Percentiles rank a stretch among this genome's conserved stretches.
Evolutionary conservation across 352 stramenopile species (phyloP).

Genomic region (Globisporangium carolinianum): DNA sequence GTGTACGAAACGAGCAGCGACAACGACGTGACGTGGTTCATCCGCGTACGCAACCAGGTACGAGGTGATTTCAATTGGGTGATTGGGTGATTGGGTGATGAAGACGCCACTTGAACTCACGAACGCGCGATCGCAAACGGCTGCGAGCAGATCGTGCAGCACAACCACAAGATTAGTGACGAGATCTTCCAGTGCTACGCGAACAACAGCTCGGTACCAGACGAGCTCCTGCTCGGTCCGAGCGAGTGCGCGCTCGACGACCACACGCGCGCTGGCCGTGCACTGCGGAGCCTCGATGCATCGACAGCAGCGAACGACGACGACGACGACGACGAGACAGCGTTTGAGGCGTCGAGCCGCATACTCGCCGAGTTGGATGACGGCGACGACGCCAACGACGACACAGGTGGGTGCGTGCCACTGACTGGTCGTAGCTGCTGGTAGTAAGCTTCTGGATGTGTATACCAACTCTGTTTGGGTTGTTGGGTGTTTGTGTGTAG

Average conservation of each 20-base stretch:
- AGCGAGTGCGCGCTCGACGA: constrained; percentile 7
- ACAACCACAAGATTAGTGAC: constrained; percentile 73
- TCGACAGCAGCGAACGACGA: constrained; percentile 10
- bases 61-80: not conserved
- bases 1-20: constrained; percentile 55
- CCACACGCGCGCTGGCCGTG: constrained; percentile 6
- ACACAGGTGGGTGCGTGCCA: not conserved
- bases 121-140: not conserved
- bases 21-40: constrained; percentile 45
- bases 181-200: constrained; percentile 76
- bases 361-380: constrained; percentile 11
- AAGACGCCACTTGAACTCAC: not conserved
- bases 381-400: constrained; percentile 6
- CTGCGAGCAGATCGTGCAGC: constrained; percentile 45
- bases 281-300: not conserved
- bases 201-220: constrained; percentile 74
- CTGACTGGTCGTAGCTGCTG: not conserved
- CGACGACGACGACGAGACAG: not conserved
- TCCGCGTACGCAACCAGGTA: constrained; percentile 74
- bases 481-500: too few species aligned
- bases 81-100: too few species aligned
- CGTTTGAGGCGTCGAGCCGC: constrained; percentile 15
- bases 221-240: constrained; percentile 51
- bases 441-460: too few species aligned
- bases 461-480: too few species aligned